Evolutionary conservation across 2,329 filamentous ascomycete genomes (phyloP), one percentile per base, ranked within the genome.

Genomic region (Exophiala spinifera): DNA sequence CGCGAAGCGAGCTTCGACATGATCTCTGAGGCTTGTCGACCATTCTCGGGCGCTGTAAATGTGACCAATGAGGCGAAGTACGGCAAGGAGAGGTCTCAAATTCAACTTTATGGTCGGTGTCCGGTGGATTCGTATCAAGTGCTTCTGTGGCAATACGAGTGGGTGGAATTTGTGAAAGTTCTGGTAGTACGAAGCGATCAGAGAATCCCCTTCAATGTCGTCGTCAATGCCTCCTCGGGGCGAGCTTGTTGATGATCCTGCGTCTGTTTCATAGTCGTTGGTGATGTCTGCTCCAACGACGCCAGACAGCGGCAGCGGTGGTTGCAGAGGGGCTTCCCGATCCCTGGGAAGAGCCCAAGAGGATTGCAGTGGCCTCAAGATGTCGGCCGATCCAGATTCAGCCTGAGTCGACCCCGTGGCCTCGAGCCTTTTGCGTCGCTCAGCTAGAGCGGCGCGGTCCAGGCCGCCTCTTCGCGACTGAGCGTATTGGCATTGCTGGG

Each of bases 401-500:
- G 23, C 19, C 13, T 25, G 15, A 15, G 36, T 19, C 17, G 63
- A 46, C 46, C 36, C 28, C 13, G 17, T 54, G 48, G 57, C 63
- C 62, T 39, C 61, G 57, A 51, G 60, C 53, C 43, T 21, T 33
- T 51, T 64, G 53, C 25, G 63, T 55, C 56, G 65, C 33, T 39
- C 50, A 36, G 50, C 55, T n/a, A 66, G 40, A 17, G 49, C 52
- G 19, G 53, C 37, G 17, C 53, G 53, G 37, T 34, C 50, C 8
- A 59, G 50, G 50, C 58, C 66, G 2, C 77, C 76, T 60, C 77
- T 69, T 33, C 76, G 70, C 11, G 77, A 79, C 57, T 74, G 74
- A 17, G 74, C 69, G 64, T 79, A 79, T 53, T 70, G 71, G 52
- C 77, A 80, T 23, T 73, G 66, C 53, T 75, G 75, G 21, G 70